These are phyloP conservation scores for Cladochytrium replicatum DNA, from an alignment of 192 early-diverging fungal genomes.

Conservation along the genomic window DNA sequence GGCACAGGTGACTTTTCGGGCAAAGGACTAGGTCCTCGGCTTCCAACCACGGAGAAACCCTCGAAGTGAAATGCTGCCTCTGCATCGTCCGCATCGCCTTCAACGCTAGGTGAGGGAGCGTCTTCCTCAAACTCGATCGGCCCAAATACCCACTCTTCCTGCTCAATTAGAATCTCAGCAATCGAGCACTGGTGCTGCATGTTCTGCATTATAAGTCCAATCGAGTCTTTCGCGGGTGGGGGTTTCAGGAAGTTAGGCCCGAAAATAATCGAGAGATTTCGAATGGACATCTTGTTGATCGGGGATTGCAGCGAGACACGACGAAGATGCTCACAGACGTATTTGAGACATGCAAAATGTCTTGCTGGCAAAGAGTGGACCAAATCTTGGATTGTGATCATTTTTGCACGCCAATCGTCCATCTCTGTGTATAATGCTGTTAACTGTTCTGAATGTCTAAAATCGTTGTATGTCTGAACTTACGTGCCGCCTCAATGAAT, in stretches of 20 bases:
- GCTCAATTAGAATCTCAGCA: constrained; percentile 40
- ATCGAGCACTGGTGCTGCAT: constrained; percentile 31
- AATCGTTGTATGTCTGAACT: constrained; percentile 8
- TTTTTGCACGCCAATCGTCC: constrained; percentile 34
- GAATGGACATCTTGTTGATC: constrained; percentile 81
- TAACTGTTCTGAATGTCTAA: constrained; percentile 1
- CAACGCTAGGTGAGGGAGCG: constrained; percentile 6
- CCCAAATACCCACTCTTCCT: constrained; percentile 47
- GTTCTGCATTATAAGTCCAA: constrained; percentile 22
- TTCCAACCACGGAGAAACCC: too few relatives aligned
- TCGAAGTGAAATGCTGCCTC: neutral
- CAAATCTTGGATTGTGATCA: constrained; percentile 45
- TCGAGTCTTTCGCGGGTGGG: constrained; percentile 21
- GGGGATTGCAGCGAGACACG: constrained; percentile 45
- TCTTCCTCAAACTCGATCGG: constrained; percentile 48
- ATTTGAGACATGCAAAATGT: constrained; percentile 36
- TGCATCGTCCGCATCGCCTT: constrained; percentile 9
- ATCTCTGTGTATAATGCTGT: constrained; percentile 20
- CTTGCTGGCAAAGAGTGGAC: constrained; percentile 35
- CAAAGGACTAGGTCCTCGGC: too few relatives aligned
- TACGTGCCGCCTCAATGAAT: constrained; percentile 38
- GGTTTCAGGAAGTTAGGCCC: constrained; percentile 64
- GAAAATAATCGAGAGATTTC: constrained; percentile 92
- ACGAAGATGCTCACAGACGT: constrained; percentile 40
- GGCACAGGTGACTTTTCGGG: too few relatives aligned